Conservation (phyloP, 2,329 filamentous ascomycete species). For the Cyphellophora europaea region DNA sequence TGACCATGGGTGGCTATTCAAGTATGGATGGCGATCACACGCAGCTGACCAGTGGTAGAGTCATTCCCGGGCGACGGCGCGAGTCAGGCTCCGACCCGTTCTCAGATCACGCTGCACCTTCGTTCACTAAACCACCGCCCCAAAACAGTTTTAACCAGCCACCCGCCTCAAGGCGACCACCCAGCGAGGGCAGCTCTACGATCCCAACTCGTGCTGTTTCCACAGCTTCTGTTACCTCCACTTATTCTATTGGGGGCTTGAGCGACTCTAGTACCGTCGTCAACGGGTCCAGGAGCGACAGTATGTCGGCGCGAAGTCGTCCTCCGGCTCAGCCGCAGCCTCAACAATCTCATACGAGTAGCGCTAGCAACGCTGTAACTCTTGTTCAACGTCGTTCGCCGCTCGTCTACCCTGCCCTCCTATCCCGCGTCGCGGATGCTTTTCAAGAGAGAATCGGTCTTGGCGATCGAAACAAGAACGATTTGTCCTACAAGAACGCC, state of each 20-base stretch:
- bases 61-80: conserved; percentile 69
- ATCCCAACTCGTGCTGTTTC: conserved; percentile 63
- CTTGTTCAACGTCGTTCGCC: conserved; percentile 62
- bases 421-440: conserved; percentile 87
- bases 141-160: too few species aligned
- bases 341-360: too few species aligned
- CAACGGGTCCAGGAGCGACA: conserved; percentile 49
- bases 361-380: conserved; percentile 50
- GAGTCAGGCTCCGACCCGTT: conserved; percentile 41
- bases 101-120: conserved; percentile 11
- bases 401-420: conserved; percentile 82
- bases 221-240: conserved; percentile 62
- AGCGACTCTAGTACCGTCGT: conserved; percentile 44
- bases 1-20: conserved; percentile 85
- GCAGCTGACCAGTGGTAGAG: conserved; percentile 85
- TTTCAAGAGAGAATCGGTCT: conserved; percentile 83
- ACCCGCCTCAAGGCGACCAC: too few species aligned
- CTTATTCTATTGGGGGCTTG: conserved; percentile 9
- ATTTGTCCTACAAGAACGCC: conserved; percentile 90
- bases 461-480: conserved; percentile 89
- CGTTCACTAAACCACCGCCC: conserved; percentile 1
- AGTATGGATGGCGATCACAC: conserved; percentile 62
- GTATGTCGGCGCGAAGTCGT: conserved; percentile 44
- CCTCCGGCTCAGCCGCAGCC: conserved; percentile 46
- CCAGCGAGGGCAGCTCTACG: conserved; percentile 30